A percentile compares a stretch with the other conserved stretches of the same genome.
phyloP scores from a whole-genome alignment of 169 alveolate species.

The Plasmodium ovale region DNA sequence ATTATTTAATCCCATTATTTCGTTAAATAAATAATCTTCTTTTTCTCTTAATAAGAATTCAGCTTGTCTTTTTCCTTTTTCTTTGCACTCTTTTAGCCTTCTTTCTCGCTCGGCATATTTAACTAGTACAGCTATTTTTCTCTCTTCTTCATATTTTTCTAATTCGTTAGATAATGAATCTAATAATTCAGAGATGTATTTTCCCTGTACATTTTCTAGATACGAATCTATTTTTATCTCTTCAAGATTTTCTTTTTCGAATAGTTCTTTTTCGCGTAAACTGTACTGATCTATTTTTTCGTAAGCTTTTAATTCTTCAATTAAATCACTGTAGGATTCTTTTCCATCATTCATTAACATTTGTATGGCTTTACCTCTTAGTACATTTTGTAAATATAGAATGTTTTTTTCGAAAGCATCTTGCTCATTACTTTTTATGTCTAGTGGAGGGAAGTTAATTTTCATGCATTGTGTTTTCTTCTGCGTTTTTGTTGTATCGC shows the following conservation, averaged over 20 bases:
- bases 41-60: slow-evolving; percentile 75
- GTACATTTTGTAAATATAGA: slow-evolving; percentile 59
- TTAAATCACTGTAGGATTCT: slow-evolving; percentile 57
- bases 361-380: slow-evolving; percentile 73
- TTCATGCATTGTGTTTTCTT: slow-evolving; percentile 59
- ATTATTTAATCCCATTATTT: slow-evolving; percentile 75
- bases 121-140: slow-evolving; percentile 72
- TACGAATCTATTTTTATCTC: slow-evolving; percentile 68
- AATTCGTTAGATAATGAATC: slow-evolving; percentile 72
- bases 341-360: slow-evolving; percentile 75
- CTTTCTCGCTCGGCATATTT: slow-evolving; percentile 77
- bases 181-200: slow-evolving; percentile 58
- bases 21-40: slow-evolving; percentile 76
- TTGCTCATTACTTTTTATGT: slow-evolving; percentile 19
- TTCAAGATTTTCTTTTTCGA: slow-evolving; percentile 60
- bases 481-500: slow-evolving; percentile 22
- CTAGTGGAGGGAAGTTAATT: slow-evolving; percentile 30
- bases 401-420: slow-evolving; percentile 67
- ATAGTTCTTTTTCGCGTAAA: slow-evolving; percentile 42
- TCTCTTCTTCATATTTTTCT: slow-evolving; percentile 76
- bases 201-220: slow-evolving; percentile 74
- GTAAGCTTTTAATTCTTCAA: slow-evolving; percentile 72
- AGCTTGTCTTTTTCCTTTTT: slow-evolving; percentile 77
- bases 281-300: slow-evolving; percentile 69
- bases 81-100: slow-evolving; percentile 73